These are phyloP conservation scores for Brettanomyces naardenensis DNA, from an alignment of 805 yeast genomes.

Conservation along the genomic window DNA sequence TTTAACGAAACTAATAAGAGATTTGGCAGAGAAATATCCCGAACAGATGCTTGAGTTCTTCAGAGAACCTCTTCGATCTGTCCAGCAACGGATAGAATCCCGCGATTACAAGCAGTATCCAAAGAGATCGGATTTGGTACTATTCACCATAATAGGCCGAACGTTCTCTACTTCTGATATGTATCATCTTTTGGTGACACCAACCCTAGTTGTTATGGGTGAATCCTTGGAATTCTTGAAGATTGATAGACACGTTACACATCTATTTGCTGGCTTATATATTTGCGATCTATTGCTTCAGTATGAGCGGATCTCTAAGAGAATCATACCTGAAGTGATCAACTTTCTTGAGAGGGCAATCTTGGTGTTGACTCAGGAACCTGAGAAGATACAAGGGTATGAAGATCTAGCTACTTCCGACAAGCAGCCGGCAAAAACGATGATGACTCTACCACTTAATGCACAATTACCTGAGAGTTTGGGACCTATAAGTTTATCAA, in stretches of 20 bases:
- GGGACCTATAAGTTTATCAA: conserved; percentile 8
- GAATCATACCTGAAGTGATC: conserved; percentile 75
- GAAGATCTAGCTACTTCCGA: conserved; percentile 16
- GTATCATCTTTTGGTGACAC: conserved; percentile 86
- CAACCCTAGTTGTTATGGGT: conserved; percentile 64
- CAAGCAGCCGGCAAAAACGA: conserved; percentile 10
- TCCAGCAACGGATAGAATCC: conserved; percentile 44
- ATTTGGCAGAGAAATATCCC: conserved; percentile 58
- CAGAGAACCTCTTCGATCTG: conserved; percentile 46
- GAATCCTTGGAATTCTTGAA: conserved; percentile 56
- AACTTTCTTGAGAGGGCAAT: conserved; percentile 49
- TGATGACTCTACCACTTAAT: conserved; percentile 12
- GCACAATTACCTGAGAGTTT: conserved; percentile 9
- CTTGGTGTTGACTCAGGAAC: conserved; percentile 33
- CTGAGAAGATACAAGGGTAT: conserved; percentile 15
- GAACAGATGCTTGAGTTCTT: conserved; percentile 54
- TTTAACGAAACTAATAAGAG: conserved; percentile 40
- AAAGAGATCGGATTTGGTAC: conserved; percentile 49
- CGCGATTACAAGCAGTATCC: conserved; percentile 25
- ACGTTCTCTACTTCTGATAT: conserved; percentile 93
- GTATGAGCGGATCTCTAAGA: conserved; percentile 74
- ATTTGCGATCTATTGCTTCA: conserved; percentile 56
- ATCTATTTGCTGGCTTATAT: conserved; percentile 51
- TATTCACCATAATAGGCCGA: conserved; percentile 64
- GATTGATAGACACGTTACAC: conserved; percentile 15